Percentiles rank a stretch among this genome's conserved stretches.
phyloP scores from a whole-genome alignment of 73 alveolate genomes.

The Durusdinium trenchii region DNA sequence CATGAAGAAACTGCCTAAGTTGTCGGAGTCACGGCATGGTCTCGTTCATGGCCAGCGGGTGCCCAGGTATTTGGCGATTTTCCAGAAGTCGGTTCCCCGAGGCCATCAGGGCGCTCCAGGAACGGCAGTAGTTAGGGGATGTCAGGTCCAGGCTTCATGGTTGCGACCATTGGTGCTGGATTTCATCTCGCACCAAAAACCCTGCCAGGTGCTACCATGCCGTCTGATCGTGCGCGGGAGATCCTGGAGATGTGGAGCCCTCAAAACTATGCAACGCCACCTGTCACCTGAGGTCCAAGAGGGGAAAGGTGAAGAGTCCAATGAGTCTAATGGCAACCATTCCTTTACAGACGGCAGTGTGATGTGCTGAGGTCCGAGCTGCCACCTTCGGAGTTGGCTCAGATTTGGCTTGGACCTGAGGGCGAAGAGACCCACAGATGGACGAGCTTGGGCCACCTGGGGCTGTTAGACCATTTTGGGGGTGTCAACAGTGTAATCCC shows the following conservation, averaged over 20 bases:
- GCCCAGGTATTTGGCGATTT: conserved; percentile 52
- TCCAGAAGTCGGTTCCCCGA: not conserved
- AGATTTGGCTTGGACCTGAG: conserved; percentile 30
- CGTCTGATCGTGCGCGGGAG: conserved; percentile 17
- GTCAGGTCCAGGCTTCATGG: not conserved
- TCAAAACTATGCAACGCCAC: not conserved
- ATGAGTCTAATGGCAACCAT: not conserved
- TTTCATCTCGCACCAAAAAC: not conserved
- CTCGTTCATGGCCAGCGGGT: not conserved
- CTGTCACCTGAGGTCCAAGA: not conserved
- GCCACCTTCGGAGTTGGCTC: conserved; percentile 26
- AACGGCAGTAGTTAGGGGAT: not conserved
- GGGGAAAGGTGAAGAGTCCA: not conserved
- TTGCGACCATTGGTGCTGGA: not conserved
- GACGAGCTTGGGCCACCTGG: too few relatives aligned
- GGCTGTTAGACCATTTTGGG: not conserved
- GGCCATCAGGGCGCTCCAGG: not conserved
- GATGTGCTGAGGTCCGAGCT: conserved; percentile 14
- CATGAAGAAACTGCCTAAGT: not conserved
- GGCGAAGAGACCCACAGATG: too few relatives aligned
- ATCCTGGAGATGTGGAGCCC: conserved; percentile 32
- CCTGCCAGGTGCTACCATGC: conserved; percentile 10
- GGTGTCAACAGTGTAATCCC: not conserved
- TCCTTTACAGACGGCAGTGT: not conserved
- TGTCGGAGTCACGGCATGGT: not conserved